These are phyloP conservation scores for Nepenthes mirabilis DNA, from an alignment of 148 eudicot genomes.

Conservation along the genomic window DNA sequence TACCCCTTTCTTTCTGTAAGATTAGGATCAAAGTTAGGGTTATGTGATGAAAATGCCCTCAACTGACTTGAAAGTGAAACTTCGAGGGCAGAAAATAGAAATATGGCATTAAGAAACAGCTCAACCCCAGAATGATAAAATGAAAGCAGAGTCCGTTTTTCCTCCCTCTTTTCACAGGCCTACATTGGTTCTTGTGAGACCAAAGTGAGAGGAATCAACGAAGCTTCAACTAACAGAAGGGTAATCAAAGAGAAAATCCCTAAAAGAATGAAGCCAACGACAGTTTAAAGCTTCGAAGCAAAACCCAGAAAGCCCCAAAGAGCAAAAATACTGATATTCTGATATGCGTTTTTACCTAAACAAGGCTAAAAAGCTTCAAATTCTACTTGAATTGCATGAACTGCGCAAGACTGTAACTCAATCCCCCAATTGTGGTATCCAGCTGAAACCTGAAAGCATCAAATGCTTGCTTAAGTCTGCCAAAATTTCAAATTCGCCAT, in stretches of 20 bases:
- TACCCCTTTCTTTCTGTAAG: constrained; percentile 11
- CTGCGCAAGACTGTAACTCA: constrained; percentile 4
- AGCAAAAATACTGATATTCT: no score
- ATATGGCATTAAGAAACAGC: constrained; percentile 48
- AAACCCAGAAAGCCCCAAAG: no score
- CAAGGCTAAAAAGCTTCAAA: constrained; percentile 22
- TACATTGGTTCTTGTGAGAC: no score
- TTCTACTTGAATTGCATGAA: constrained; percentile 11
- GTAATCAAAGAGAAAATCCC: no score
- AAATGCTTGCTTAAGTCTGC: constrained; percentile 23
- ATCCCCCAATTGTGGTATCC: constrained; percentile 16
- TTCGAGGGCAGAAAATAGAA: constrained; percentile 74
- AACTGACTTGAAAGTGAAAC: constrained; percentile 55
- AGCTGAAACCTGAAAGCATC: constrained; percentile 21
- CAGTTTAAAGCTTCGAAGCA: no score
- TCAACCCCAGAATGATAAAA: constrained; percentile 28
- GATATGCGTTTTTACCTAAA: no score
- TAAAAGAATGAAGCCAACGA: no score
- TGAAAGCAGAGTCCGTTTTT: constrained; percentile 54
- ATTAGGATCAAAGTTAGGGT: constrained; percentile 29
- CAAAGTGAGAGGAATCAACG: no score
- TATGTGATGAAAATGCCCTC: constrained; percentile 7
- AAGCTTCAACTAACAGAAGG: no score
- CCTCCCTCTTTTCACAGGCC: constrained; percentile 5
- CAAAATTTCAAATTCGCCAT: constrained; percentile 19